phyloP scores from a whole-genome alignment of 192 early-diverging fungal genomes.

The Coemansia sp. region DNA sequence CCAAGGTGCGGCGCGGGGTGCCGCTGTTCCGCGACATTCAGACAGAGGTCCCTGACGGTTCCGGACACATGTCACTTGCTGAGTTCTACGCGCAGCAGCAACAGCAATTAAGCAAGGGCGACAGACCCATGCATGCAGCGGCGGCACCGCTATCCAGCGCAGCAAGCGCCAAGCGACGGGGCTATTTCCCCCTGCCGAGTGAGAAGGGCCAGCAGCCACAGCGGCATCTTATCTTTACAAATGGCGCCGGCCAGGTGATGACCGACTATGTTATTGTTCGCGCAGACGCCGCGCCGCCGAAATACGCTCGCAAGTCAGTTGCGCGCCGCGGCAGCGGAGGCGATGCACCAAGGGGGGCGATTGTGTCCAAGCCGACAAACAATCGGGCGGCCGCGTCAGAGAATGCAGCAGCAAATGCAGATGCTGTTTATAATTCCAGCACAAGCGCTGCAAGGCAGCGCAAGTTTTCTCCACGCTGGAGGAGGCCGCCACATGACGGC shows the following conservation, averaged over 20 bases:
- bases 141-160: neutral
- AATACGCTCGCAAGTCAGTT: neutral
- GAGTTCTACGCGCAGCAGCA: conserved; percentile 6
- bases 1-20: conserved; percentile 27
- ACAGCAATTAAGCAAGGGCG: neutral
- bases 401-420: neutral
- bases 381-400: neutral
- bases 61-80: neutral
- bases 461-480: neutral
- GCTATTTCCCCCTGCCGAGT: neutral
- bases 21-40: conserved; percentile 33
- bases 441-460: neutral
- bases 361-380: neutral
- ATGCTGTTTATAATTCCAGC: conserved; percentile 8
- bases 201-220: conserved; percentile 1
- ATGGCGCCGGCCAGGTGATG: conserved; percentile 45
- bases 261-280: conserved; percentile 45
- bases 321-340: neutral
- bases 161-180: neutral
- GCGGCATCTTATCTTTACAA: conserved; percentile 37
- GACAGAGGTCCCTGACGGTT: conserved; percentile 3
- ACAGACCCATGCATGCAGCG: neutral
- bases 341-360: neutral
- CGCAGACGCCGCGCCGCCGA: conserved; percentile 4
- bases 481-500: conserved; percentile 3